Conservation (phyloP, 2,329 filamentous ascomycete species). For the Epichloe glyceriae region DNA sequence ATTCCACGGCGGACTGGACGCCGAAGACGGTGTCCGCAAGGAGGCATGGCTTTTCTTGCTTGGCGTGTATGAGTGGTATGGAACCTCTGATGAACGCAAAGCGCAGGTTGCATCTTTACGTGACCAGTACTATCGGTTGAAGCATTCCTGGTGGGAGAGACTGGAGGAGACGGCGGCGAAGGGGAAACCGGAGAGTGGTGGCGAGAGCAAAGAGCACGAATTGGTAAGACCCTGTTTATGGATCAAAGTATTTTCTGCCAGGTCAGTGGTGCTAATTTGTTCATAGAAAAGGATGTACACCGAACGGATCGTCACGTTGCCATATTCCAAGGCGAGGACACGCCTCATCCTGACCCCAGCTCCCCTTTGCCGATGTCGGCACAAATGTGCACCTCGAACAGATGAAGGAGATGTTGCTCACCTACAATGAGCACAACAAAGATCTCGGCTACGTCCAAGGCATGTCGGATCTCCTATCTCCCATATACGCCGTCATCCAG, state of each 20-base stretch:
- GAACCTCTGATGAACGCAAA: conserved; percentile 70
- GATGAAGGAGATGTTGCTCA: conserved; percentile 97
- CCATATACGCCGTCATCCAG: conserved; percentile 93
- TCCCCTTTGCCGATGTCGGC: conserved; percentile 82
- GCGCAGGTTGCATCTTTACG: conserved; percentile 72
- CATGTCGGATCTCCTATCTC: conserved; percentile 93
- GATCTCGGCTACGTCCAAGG: conserved; percentile 95
- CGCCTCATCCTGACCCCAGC: conserved; percentile 88
- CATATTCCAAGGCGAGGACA: conserved; percentile 94
- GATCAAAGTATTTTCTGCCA: background rate
- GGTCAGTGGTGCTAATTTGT: conserved; percentile 8
- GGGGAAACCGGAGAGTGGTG: conserved; percentile 86
- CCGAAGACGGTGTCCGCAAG: conserved; percentile 84
- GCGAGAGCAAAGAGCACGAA: conserved; percentile 85
- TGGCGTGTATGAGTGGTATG: conserved; percentile 88
- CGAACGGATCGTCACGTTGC: conserved; percentile 88
- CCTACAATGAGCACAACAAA: conserved; percentile 96
- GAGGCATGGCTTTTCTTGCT: conserved; percentile 94
- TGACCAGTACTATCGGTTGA: conserved; percentile 88
- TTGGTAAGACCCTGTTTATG: conserved; percentile 50
- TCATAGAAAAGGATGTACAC: conserved; percentile 92
- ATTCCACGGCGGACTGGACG: conserved; percentile 83
- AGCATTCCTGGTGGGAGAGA: conserved; percentile 92
- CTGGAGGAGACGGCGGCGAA: conserved; percentile 67
- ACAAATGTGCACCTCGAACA: conserved; percentile 98